Evolutionary conservation across 306 rosid genomes (phyloP).

Genomic region (Lagenaria siceraria): DNA sequence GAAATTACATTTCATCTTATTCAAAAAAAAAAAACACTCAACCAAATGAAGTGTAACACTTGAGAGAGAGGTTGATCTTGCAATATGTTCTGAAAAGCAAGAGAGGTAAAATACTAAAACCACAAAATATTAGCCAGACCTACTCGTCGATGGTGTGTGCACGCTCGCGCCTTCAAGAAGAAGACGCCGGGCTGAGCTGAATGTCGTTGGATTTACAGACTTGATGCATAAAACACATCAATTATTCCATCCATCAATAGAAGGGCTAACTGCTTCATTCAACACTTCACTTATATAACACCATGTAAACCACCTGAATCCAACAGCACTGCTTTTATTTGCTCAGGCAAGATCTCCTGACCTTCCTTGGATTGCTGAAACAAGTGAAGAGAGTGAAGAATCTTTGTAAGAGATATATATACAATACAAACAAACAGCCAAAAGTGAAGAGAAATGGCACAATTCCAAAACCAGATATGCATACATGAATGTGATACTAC

Average conservation of each 20-base stretch:
- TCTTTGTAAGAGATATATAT: not conserved
- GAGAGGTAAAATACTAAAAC: constrained; percentile 2
- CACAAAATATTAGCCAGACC: not conserved
- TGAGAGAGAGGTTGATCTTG: not conserved
- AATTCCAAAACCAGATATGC: not conserved
- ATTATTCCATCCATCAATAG: not conserved
- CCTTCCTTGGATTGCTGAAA: constrained; percentile 88
- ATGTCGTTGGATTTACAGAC: not conserved
- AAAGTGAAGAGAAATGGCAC: not conserved
- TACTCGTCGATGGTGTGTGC: not conserved
- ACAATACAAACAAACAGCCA: not conserved
- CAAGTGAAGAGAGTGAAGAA: not conserved
- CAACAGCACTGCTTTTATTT: constrained; percentile 69
- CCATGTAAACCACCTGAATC: constrained; percentile 71
- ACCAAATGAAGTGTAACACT: not conserved
- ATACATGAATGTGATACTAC: not conserved
- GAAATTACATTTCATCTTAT: not conserved
- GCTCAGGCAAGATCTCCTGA: constrained; percentile 72
- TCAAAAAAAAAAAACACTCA: not conserved
- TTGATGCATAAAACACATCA: not conserved
- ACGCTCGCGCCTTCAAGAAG: not conserved
- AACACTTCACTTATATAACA: constrained; percentile 25
- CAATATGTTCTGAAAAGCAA: not conserved
- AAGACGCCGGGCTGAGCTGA: not conserved
- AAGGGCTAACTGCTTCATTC: not conserved